Base-by-base conservation (phyloP, 805 yeast species). In the Spathaspora gorwiae region DNA sequence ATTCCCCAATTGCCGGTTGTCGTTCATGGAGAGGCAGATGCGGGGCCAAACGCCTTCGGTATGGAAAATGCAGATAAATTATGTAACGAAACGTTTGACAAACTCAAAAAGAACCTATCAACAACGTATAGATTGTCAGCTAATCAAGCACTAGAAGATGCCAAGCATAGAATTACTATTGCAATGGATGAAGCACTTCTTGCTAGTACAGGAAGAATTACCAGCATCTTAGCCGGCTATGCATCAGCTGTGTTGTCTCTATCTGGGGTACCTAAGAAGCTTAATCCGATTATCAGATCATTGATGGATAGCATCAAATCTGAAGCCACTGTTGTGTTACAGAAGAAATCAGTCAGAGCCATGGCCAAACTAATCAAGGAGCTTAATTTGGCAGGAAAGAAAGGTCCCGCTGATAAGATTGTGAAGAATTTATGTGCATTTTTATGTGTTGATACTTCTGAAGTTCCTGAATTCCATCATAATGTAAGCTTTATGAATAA, bases 21-120 rank as follows among this genome's bases (percentile, higher is more conserved):
- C 8, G 97, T 92, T 4, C 92, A 90, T 62, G 99, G 99, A 32
- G 98, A 94, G 59, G 73, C 81, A 1, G 95, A 87, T 48, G 96
- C 97, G 2, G 97, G 97, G 2, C 89, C 95, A 1, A 90, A 84
- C 55, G 98, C 97, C 0, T 94, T 94, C 65, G 79, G 89, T 12
- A 61, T 94, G 35, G 85, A 78, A 37, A 78, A 79, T 49, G 97
- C 97, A 1, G 85, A 85, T 46, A 78, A 79, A 50, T 76, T 90
- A 13, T 55, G 84, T 30, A 69, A 70, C 35, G 87, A 81, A 35
- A 78, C 81, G 6, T 88, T 79, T 57, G 78, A 76, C n/a, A 84
- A 83, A 56, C 66, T 89, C 51, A 67, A 81, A 52, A 79, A 77
- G 46, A 61, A 76, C 7, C 65, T 94, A 55, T 72, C 84, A 12